Conservation (phyloP, 2,329 filamentous ascomycete genomes). For the Ceratocystis cubensis region DNA sequence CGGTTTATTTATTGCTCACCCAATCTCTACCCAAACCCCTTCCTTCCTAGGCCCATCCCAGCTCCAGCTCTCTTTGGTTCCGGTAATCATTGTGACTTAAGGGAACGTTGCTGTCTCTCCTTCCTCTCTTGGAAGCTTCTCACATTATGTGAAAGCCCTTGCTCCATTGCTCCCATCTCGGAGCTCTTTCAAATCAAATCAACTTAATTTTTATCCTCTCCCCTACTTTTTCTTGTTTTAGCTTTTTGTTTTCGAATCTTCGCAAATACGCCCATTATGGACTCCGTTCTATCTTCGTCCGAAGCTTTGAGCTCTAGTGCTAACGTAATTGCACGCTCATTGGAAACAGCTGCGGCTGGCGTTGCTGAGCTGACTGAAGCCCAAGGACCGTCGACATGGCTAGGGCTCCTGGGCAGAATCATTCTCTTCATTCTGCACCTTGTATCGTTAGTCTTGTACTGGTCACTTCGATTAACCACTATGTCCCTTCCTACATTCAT, state of each 20-base stretch:
- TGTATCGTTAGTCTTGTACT: constrained; percentile 54
- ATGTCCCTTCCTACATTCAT: constrained; percentile 82
- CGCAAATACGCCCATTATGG: not conserved
- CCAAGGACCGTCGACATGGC: constrained; percentile 38
- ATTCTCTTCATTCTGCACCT: constrained; percentile 44
- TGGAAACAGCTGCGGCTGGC: constrained; percentile 16
- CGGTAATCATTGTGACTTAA: constrained; percentile 7
- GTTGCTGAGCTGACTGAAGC: constrained; percentile 14
- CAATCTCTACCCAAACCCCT: not conserved
- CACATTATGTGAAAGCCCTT: constrained; percentile 20
- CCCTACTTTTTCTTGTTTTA: not conserved
- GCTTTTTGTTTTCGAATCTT: not conserved
- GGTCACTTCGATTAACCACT: constrained; percentile 70
- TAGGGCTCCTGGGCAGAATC: constrained; percentile 44
- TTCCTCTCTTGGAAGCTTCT: constrained; percentile 11
- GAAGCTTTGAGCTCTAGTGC: constrained; percentile 8
- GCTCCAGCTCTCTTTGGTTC: not conserved
- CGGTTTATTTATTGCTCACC: not conserved
- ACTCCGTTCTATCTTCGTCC: not conserved
- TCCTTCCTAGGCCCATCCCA: not conserved
- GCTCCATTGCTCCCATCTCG: constrained; percentile 15
- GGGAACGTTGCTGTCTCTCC: not conserved
- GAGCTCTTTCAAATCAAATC: constrained; percentile 11
- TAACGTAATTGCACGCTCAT: not conserved
- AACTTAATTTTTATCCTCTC: not conserved